Conservation (phyloP, 345 rosid species). For the Hypericum perforatum region DNA sequence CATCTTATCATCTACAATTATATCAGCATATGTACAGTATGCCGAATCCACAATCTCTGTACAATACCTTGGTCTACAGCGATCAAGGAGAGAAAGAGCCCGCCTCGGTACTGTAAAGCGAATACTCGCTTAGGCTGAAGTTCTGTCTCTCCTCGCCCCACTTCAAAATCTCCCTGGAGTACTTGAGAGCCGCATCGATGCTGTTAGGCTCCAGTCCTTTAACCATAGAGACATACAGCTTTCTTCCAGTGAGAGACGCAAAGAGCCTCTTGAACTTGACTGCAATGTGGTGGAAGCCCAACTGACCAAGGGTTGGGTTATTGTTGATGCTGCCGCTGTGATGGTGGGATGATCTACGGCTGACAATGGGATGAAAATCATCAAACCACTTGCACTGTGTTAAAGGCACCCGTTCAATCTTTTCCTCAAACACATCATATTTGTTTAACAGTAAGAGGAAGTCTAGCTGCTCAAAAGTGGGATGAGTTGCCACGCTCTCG, state of each 20-base stretch:
- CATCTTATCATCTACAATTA: no score
- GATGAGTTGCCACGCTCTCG: slow-evolving; percentile 77
- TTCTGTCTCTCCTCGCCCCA: slow-evolving; percentile 78
- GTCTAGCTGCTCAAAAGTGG: slow-evolving; percentile 78
- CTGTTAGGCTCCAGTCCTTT: slow-evolving; percentile 60
- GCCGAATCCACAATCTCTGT: background rate
- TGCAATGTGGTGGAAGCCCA: slow-evolving; percentile 69
- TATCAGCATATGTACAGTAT: no score
- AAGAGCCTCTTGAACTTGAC: slow-evolving; percentile 86
- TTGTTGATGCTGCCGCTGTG: slow-evolving; percentile 40
- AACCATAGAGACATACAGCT: slow-evolving; percentile 52
- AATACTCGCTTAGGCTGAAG: slow-evolving; percentile 47
- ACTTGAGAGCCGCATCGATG: slow-evolving; percentile 52
- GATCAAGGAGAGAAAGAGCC: slow-evolving; percentile 37
- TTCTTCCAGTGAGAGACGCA: slow-evolving; percentile 59
- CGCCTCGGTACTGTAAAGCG: slow-evolving; percentile 48
- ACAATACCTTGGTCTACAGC: slow-evolving; percentile 2
- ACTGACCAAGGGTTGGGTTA: slow-evolving; percentile 70
- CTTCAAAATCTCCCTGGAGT: slow-evolving; percentile 78
- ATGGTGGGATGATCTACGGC: slow-evolving; percentile 37
- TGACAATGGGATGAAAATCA: slow-evolving; percentile 74
- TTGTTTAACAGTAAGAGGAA: slow-evolving; percentile 83
- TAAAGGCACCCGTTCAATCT: slow-evolving; percentile 59
- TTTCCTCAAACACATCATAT: slow-evolving; percentile 72
- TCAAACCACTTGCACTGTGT: slow-evolving; percentile 79